These are phyloP conservation scores for Colletotrichum sojae DNA, from an alignment of 2,329 filamentous ascomycete genomes.

Conservation along the genomic window DNA sequence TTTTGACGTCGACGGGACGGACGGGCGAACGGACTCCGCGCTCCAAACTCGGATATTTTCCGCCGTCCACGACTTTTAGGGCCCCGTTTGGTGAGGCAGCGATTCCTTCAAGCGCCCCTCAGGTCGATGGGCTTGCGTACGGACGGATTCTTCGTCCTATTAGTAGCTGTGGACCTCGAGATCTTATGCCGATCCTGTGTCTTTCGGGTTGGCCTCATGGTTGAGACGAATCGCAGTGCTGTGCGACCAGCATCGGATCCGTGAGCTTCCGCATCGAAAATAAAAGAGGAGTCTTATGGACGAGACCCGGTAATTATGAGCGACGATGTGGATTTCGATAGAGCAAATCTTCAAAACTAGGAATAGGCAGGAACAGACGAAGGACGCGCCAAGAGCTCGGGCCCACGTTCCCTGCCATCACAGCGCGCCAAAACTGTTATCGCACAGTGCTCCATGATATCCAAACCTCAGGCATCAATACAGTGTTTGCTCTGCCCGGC, in stretches of 20 bases:
- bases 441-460: background rate
- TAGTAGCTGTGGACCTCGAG: background rate
- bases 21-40: background rate
- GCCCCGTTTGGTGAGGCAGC: background rate
- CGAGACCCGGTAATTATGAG: slow-evolving; percentile 15
- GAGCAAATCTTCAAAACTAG: background rate
- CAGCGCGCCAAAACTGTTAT: background rate
- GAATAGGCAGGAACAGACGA: slow-evolving; percentile 17
- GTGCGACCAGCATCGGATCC: slow-evolving; percentile 23
- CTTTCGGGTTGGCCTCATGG: background rate
- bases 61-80: background rate
- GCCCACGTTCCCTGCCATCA: slow-evolving; percentile 1
- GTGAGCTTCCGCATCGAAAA: slow-evolving; percentile 12
- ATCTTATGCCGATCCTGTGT: slow-evolving; percentile 17
- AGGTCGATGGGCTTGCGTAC: too few relatives aligned
- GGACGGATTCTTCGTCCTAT: background rate
- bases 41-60: background rate
- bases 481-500: background rate
- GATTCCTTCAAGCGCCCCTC: too few relatives aligned
- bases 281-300: slow-evolving; percentile 2
- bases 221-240: slow-evolving; percentile 12
- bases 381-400: slow-evolving; percentile 20
- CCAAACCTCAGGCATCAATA: background rate
- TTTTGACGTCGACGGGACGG: background rate
- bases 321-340: slow-evolving; percentile 6